These are phyloP conservation scores for Ganoderma sinense DNA, from an alignment of 1,284 basidiomycete species.

Conservation along the genomic window DNA sequence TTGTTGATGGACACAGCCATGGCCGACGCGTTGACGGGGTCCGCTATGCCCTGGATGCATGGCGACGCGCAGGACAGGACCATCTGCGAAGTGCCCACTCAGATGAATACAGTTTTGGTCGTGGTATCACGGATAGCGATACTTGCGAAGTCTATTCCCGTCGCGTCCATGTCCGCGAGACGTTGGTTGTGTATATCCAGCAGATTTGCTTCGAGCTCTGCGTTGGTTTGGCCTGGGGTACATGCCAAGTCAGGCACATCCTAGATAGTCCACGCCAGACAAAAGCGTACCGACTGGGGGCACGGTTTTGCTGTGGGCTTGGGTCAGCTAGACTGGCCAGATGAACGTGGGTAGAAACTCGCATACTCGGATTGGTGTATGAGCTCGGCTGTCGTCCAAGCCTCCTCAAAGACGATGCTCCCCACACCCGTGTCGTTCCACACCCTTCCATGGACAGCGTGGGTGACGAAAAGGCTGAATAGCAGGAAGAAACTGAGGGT, in stretches of 20 bases:
- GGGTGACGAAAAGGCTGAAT: background rate
- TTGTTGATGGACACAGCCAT: conserved; percentile 1
- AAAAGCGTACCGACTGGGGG: background rate
- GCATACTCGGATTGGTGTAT: conserved; percentile 8
- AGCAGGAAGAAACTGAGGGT: background rate
- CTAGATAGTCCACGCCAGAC: background rate
- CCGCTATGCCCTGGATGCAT: conserved; percentile 3
- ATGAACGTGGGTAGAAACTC: background rate
- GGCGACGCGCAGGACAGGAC: conserved; percentile 7
- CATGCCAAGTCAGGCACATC: background rate
- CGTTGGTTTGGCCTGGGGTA: background rate
- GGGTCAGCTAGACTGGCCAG: background rate
- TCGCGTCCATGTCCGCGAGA: conserved; percentile 3
- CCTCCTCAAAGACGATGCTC: conserved; percentile 6
- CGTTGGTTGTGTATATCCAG: conserved; percentile 8
- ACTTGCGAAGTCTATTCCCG: conserved; percentile 4
- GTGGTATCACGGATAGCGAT: background rate
- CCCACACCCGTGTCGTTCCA: conserved; percentile 7
- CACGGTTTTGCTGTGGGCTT: background rate
- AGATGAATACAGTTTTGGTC: background rate
- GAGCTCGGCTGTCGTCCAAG: conserved; percentile 1
- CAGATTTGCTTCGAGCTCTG: conserved; percentile 5
- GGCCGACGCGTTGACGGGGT: conserved; percentile 2
- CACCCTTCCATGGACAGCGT: background rate
- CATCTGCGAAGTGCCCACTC: background rate